Conservation (phyloP, 1,284 basidiomycete species). For the Agroathelia rolfsii region DNA sequence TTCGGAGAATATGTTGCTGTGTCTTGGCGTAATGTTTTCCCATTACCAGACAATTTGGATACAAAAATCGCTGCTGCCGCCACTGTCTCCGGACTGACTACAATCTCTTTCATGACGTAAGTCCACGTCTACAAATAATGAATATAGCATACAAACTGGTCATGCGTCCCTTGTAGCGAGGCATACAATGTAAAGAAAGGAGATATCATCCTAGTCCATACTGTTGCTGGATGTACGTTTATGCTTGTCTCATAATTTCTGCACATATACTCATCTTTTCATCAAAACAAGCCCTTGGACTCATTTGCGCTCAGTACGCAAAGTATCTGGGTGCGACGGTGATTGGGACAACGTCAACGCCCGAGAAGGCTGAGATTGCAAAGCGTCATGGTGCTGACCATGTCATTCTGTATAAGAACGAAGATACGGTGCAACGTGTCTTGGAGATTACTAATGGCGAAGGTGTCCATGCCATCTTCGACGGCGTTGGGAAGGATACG, state of each 20-base stretch:
- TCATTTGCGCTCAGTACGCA: conserved; percentile 53
- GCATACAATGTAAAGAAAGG: conserved; percentile 74
- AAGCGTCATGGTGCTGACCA: conserved; percentile 76
- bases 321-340: conserved; percentile 75
- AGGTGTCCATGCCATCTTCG: conserved; percentile 83
- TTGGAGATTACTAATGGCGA: conserved; percentile 72
- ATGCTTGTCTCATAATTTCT: conserved; percentile 23
- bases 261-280: conserved; percentile 1
- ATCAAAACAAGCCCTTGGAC: conserved; percentile 56
- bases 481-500: conserved; percentile 93
- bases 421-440: conserved; percentile 65
- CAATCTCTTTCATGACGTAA: conserved; percentile 68
- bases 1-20: conserved; percentile 68
- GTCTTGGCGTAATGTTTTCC: conserved; percentile 53
- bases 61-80: conserved; percentile 60
- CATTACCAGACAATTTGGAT: conserved; percentile 51
- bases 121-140: no score
- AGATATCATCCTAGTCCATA: conserved; percentile 74
- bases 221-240: conserved; percentile 81
- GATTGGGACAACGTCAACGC: conserved; percentile 88
- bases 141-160: no score
- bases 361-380: conserved; percentile 80
- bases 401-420: conserved; percentile 73
- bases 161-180: no score
- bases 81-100: conserved; percentile 74